Evolutionary conservation across 2,329 filamentous ascomycete species (phyloP).

Genomic region (Aspergillus fischeri): DNA sequence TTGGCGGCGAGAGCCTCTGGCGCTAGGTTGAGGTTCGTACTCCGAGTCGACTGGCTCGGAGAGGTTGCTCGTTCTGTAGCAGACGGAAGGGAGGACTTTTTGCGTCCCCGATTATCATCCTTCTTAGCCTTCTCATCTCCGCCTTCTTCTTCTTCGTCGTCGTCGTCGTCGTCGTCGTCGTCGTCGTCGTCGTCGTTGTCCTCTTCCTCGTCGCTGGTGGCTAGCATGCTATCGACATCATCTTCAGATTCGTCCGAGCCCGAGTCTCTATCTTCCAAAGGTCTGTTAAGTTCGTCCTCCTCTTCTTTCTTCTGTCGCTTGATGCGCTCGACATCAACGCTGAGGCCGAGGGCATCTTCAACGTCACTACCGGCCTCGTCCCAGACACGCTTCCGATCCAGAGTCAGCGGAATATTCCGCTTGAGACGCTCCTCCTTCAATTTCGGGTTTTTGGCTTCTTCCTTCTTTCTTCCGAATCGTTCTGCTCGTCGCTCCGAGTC

Average conservation of each 20-base stretch:
- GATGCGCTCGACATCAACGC: constrained; percentile 46
- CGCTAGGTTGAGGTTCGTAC: constrained; percentile 57
- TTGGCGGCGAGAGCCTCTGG: constrained; percentile 59
- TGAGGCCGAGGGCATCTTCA: constrained; percentile 44
- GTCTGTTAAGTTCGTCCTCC: constrained; percentile 38
- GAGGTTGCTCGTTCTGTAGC: constrained; percentile 51
- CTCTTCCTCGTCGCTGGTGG: constrained; percentile 49
- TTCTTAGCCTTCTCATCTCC: constrained; percentile 27
- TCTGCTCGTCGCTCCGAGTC: constrained; percentile 72
- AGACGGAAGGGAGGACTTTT: constrained; percentile 34
- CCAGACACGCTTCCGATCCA: constrained; percentile 88
- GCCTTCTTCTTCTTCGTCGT: constrained; percentile 41
- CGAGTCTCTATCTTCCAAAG: constrained; percentile 36
- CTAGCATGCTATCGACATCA: constrained; percentile 74
- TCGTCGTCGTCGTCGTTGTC: constrained; percentile 54
- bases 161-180: constrained; percentile 52
- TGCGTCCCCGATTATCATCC: constrained; percentile 32
- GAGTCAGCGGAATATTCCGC: constrained; percentile 72
- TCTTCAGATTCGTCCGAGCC: constrained; percentile 40
- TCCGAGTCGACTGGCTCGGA: constrained; percentile 52
- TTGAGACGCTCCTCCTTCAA: constrained; percentile 69
- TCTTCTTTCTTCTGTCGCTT: constrained; percentile 46
- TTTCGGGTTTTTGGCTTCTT: constrained; percentile 78
- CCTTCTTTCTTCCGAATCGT: constrained; percentile 73
- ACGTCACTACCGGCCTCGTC: constrained; percentile 63